Conservation (phyloP, 2,329 filamentous ascomycete species). For the Colletotrichum australisinense region DNA sequence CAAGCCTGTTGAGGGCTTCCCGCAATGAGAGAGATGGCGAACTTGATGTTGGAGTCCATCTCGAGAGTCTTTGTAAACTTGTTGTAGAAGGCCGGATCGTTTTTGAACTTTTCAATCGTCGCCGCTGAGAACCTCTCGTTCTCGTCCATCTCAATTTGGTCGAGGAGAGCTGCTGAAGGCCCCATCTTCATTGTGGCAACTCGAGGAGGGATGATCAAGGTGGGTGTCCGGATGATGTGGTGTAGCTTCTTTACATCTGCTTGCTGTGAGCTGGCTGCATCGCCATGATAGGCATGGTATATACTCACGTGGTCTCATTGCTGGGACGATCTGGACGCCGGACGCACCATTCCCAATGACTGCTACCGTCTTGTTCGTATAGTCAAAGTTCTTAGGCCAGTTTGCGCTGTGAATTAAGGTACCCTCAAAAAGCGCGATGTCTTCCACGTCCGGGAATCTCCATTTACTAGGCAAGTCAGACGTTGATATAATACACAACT, state of each 20-base stretch:
- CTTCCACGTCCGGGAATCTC: conserved; percentile 63
- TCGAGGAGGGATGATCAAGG: conserved; percentile 54
- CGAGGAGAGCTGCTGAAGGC: conserved; percentile 43
- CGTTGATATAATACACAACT: not conserved
- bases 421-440: conserved; percentile 58
- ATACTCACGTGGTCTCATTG: conserved; percentile 56
- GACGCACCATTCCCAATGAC: conserved; percentile 69
- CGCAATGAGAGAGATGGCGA: conserved; percentile 55
- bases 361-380: conserved; percentile 61
- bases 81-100: conserved; percentile 57
- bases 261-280: conserved; percentile 37
- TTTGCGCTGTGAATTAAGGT: conserved; percentile 63
- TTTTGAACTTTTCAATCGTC: conserved; percentile 60
- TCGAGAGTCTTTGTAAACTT: conserved; percentile 60
- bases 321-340: conserved; percentile 64
- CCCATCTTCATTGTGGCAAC: conserved; percentile 47
- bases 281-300: not conserved
- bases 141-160: conserved; percentile 40
- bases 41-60: conserved; percentile 55
- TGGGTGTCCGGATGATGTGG: conserved; percentile 55
- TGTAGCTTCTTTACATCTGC: conserved; percentile 52
- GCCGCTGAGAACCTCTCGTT: conserved; percentile 41
- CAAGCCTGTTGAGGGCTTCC: conserved; percentile 54
- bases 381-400: conserved; percentile 63
- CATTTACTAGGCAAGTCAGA: conserved; percentile 53